phyloP scores from a whole-genome alignment of 2,329 filamentous ascomycete species.

The Trichoderma semiorbis region DNA sequence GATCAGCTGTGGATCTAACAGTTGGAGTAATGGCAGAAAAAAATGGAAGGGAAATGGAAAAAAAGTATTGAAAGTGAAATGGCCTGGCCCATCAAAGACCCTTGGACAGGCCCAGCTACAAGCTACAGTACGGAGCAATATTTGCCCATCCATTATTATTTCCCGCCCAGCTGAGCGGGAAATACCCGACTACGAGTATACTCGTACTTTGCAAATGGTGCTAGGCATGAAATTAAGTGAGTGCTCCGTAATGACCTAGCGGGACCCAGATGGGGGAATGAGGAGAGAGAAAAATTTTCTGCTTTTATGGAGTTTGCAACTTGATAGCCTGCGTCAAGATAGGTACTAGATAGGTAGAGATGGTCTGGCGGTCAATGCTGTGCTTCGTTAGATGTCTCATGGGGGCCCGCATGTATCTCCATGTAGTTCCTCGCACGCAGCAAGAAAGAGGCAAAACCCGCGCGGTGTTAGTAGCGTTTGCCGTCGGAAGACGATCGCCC shows the following conservation, averaged over 20 bases:
- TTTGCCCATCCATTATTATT: background rate
- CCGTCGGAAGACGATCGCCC: background rate
- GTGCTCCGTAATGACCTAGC: background rate
- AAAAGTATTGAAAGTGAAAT: background rate
- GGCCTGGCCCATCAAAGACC: background rate
- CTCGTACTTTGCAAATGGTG: background rate
- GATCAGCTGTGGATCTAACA: background rate
- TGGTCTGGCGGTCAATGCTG: conserved; percentile 8
- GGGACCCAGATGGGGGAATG: background rate
- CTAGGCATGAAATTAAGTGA: background rate
- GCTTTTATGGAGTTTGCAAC: background rate
- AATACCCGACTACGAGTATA: background rate
- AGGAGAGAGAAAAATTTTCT: background rate
- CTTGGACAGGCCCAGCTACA: background rate
- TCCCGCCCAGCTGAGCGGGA: background rate
- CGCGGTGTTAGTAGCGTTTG: background rate
- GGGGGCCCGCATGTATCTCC: background rate
- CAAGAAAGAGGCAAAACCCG: background rate
- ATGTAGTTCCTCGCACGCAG: background rate
- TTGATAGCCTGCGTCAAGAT: background rate
- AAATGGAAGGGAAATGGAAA: background rate
- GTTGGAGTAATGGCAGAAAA: background rate
- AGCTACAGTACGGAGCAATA: background rate
- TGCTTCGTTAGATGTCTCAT: background rate
- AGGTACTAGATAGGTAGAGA: background rate